These are phyloP conservation scores for Boehmeria nivea DNA, from an alignment of 306 rosid species.

Conservation along the genomic window DNA sequence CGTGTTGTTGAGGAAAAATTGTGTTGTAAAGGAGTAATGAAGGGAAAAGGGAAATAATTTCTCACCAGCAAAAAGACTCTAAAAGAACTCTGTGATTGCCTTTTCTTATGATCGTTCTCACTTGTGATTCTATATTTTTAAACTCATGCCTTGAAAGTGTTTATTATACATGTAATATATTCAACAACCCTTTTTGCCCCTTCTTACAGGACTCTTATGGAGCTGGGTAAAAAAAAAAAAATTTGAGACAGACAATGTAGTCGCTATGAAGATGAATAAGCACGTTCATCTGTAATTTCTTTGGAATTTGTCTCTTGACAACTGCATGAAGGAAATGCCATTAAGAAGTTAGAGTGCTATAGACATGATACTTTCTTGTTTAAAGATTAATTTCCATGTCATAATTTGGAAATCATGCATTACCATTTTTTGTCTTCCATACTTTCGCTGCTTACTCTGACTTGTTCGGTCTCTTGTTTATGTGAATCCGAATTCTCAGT, in stretches of 20 bases:
- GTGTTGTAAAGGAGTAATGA: too few relatives aligned
- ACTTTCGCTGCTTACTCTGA: conserved; percentile 6
- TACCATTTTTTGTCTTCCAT: conserved; percentile 34
- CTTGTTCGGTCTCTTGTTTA: conserved; percentile 26
- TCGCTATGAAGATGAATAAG: conserved; percentile 37
- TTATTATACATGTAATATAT: not conserved
- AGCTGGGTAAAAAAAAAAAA: too few relatives aligned
- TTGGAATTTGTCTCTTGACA: conserved; percentile 22
- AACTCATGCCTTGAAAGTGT: not conserved
- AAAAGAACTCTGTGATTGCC: too few relatives aligned
- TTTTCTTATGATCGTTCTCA: not conserved
- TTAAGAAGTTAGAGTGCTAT: too few relatives aligned
- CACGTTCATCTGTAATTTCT: conserved; percentile 20
- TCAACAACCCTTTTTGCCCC: not conserved
- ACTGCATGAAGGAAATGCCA: conserved; percentile 34
- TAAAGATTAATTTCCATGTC: too few relatives aligned
- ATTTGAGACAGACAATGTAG: too few relatives aligned
- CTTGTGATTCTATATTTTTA: not conserved
- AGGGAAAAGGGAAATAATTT: too few relatives aligned
- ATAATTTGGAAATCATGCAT: not conserved
- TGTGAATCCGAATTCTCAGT: conserved; percentile 29
- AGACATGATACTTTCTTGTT: too few relatives aligned
- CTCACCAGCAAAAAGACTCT: too few relatives aligned
- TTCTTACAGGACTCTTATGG: not conserved
- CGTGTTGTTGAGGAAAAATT: too few relatives aligned